phyloP scores from a whole-genome alignment of 2,329 filamentous ascomycete genomes.

The Exophiala viscosa region DNA sequence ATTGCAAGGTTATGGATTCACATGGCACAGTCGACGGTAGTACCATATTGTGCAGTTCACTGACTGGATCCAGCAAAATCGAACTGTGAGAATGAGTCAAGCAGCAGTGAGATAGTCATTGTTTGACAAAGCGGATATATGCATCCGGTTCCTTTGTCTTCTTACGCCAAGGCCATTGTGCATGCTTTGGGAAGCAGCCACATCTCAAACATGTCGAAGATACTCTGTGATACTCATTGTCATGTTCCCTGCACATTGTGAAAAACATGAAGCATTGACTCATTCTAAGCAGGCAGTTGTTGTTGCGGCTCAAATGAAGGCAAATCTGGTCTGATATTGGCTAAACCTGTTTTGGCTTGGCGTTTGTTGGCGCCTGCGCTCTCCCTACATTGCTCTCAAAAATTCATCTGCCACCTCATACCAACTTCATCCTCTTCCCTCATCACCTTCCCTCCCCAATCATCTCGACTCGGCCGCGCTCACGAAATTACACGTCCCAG shows the following conservation, averaged over 20 bases:
- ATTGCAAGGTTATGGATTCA: too few species aligned
- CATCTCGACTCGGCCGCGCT: slow-evolving; percentile 25
- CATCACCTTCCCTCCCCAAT: slow-evolving; percentile 17
- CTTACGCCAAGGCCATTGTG: too few species aligned
- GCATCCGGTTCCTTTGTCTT: too few species aligned
- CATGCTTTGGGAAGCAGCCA: too few species aligned
- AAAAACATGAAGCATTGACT: neutral
- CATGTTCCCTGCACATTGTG: neutral
- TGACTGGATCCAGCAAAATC: too few species aligned
- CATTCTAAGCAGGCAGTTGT: neutral
- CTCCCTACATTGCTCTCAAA: slow-evolving; percentile 9
- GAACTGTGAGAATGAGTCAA: too few species aligned
- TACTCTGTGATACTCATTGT: too few species aligned
- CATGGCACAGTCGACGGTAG: too few species aligned
- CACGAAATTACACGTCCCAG: slow-evolving; percentile 13
- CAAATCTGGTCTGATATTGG: neutral
- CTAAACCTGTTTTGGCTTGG: slow-evolving; percentile 7
- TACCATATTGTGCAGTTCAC: too few species aligned
- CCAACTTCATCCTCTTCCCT: slow-evolving; percentile 17
- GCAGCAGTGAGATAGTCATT: too few species aligned
- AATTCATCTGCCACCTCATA: slow-evolving; percentile 11
- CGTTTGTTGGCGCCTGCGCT: slow-evolving; percentile 11
- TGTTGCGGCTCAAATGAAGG: neutral
- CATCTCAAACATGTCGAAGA: too few species aligned
- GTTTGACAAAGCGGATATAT: too few species aligned